Percentiles rank a stretch among this genome's conserved stretches.
Conservation (phyloP, 192 early-diverging fungal species). For the Umbelopsis isabellina region DNA sequence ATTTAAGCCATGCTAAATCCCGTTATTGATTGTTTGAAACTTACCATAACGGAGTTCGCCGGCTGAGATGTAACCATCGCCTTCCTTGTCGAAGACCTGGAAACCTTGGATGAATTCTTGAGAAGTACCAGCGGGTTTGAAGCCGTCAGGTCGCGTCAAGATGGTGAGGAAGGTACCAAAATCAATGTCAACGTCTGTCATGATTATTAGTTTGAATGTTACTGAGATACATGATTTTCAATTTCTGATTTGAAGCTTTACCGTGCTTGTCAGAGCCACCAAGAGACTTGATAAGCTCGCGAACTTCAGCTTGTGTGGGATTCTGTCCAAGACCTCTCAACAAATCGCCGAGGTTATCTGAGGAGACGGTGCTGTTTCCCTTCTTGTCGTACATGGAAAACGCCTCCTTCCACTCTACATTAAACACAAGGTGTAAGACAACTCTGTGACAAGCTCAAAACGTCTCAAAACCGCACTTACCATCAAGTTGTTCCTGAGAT, state of each 20-base stretch:
- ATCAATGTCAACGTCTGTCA: slow-evolving; percentile 50
- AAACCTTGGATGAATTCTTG: slow-evolving; percentile 85
- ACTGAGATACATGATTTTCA: too few relatives aligned
- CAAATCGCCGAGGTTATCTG: slow-evolving; percentile 69
- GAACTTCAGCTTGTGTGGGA: slow-evolving; percentile 77
- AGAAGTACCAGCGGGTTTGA: slow-evolving; percentile 69
- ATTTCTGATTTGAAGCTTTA: too few relatives aligned
- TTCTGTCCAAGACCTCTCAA: slow-evolving; percentile 81
- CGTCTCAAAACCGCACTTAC: slow-evolving; percentile 8
- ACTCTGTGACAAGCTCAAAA: neutral
- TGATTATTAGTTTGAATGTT: neutral
- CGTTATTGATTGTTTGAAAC: neutral
- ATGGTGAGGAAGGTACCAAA: slow-evolving; percentile 77
- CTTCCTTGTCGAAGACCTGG: slow-evolving; percentile 88
- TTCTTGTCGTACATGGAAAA: slow-evolving; percentile 83
- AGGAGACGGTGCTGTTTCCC: slow-evolving; percentile 68
- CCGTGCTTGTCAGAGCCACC: slow-evolving; percentile 40
- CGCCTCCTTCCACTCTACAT: slow-evolving; percentile 75
- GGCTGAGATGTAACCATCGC: slow-evolving; percentile 73
- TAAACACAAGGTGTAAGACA: neutral
- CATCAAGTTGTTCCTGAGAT: slow-evolving; percentile 46
- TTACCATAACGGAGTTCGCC: slow-evolving; percentile 79
- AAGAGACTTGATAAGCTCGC: slow-evolving; percentile 54
- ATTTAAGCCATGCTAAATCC: neutral
- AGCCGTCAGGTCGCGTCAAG: slow-evolving; percentile 71